Evolutionary conservation across 1,284 basidiomycete species (phyloP), one percentile per base, ranked within the genome.

Genomic region (Microbotryum lychnidis-dioicae): DNA sequence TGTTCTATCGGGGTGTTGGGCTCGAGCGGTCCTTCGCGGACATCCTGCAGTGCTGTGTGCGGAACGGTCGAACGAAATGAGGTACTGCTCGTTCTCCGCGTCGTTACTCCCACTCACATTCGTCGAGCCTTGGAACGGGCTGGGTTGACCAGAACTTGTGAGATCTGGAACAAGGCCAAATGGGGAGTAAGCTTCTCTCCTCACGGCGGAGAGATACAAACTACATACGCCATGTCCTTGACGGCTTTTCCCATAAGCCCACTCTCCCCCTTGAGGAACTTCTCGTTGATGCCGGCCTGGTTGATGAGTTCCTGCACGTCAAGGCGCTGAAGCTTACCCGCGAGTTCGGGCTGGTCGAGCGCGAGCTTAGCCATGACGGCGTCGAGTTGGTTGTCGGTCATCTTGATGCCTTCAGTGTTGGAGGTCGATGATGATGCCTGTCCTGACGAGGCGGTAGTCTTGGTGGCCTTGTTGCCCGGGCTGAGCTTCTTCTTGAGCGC

Each of bases 91-190:
- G 16, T 42, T 42, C 37, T 42, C 14, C 5, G 14, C 37, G 18
- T 42, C 4, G 37, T 4, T 3, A 16, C 16, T 12, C 12, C 37
- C 37, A 54, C 55, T 44, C 16, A 33, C 48, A 67, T 75, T 69
- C 71, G 84, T 87, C 87, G 63, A 83, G 77, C 73, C 96, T 91
- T 51, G 89, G 87, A 9, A 99, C 96, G 4, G 96, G 96, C 76
- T 97, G 92, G 5, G 92, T 96, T 50, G 80, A 84, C 92, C 92
- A 97, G 77, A 97, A 97, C 90, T 94, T 94, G 75, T 94, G 90
- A 3, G 63, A 62, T 10, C 67, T 66, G 54, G 37, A 20, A 31
- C 31, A 9, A 0, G 12, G 20, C 3, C 10, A 8, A 18, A 31
- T n/a, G 6, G 20, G 25, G 6, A 42, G 18, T 52, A 3, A 49